Base-by-base conservation (phyloP, 2,329 filamentous ascomycete species). In the Aspergillus ochraceus region DNA sequence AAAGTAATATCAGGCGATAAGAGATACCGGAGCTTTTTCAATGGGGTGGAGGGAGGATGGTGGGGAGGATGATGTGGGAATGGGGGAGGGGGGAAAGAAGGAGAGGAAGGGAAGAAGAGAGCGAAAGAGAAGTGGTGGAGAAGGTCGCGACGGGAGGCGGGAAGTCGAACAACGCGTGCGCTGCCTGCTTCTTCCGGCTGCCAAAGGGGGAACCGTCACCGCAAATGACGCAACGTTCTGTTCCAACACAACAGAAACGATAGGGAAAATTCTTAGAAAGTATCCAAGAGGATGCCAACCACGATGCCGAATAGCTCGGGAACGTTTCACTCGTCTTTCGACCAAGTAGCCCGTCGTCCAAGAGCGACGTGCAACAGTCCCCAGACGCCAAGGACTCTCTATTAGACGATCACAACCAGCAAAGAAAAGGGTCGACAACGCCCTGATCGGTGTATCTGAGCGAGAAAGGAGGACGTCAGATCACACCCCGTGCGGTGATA, bases 131-230 rank as follows among this genome's bases (percentile, higher is more conserved):
- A 59, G 61, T 67, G 66, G 65, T 68, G 67, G 65, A 68, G 66
- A 66, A 66, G 66, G 66, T 68, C 66, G 67, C 64, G 66, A 68
- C 65, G 66, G 65, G 63, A 67, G 67, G 67, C 66, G 67, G 67
- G 66, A 68, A 68, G 65, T 60, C 64, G 66, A 65, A 63, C 65
- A 68, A 69, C 67, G 67, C 67, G 67, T 65, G 66, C 65, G 64
- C 63, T 64, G 59, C 55, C 63, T 64, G 59, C 55, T 50, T 54
- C 51, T 54, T 58, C 42, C 42, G 60, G 62, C 60, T 52, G 12
- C 32, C 32, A 36, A 12, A 14, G 12, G 57, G 55, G 57, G 58
- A 63, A 59, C 50, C 46, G 58, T 57, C 62, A 57, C 52, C 61
- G 60, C 61, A 60, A 65, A 65, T 68, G 66, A 68, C 64, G 66